Percentiles rank a stretch among this genome's conserved stretches.
phyloP scores from a whole-genome alignment of 257 asterid genomes.

The Gentiana macrophylla region DNA sequence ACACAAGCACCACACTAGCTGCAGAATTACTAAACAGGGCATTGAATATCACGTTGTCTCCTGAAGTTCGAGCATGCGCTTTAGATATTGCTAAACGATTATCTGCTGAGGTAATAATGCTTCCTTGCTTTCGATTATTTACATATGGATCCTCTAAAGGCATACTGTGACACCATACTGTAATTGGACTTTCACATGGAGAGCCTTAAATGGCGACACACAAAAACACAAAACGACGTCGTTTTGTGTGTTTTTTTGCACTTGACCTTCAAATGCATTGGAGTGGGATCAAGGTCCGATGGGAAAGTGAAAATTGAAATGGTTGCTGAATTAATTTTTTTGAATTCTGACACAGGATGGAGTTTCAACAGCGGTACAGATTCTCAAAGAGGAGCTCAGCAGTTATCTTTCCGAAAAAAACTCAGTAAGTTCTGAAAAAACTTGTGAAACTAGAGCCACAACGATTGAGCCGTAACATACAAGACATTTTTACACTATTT shows the following conservation, averaged over 20 bases:
- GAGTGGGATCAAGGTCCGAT: not conserved
- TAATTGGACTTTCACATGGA: too few relatives aligned
- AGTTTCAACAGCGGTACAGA: conserved; percentile 53
- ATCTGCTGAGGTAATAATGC: conserved; percentile 49
- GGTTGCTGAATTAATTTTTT: conserved; percentile 6
- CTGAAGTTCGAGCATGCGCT: conserved; percentile 45
- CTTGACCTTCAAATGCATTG: too few relatives aligned
- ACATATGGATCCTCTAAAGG: too few relatives aligned
- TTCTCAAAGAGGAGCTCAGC: conserved; percentile 46
- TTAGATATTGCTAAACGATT: conserved; percentile 43
- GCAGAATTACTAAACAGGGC: conserved; percentile 45
- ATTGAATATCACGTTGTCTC: conserved; percentile 35
- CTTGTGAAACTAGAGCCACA: too few relatives aligned
- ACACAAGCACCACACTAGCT: conserved; percentile 33
- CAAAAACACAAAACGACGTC: too few relatives aligned
- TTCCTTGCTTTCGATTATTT: conserved; percentile 2
- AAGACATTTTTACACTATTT: too few relatives aligned
- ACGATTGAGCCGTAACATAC: too few relatives aligned
- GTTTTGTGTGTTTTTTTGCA: too few relatives aligned
- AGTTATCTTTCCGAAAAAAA: not conserved
- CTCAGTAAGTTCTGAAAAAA: too few relatives aligned
- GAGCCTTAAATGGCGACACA: too few relatives aligned
- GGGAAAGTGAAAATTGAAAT: not conserved
- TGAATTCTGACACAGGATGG: conserved; percentile 47
- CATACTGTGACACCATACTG: too few relatives aligned